Evolutionary conservation across 1,139 yeast species (phyloP), one percentile per base, ranked within the genome.

Genomic region (Zhuliangozyma parablackwelliae): DNA sequence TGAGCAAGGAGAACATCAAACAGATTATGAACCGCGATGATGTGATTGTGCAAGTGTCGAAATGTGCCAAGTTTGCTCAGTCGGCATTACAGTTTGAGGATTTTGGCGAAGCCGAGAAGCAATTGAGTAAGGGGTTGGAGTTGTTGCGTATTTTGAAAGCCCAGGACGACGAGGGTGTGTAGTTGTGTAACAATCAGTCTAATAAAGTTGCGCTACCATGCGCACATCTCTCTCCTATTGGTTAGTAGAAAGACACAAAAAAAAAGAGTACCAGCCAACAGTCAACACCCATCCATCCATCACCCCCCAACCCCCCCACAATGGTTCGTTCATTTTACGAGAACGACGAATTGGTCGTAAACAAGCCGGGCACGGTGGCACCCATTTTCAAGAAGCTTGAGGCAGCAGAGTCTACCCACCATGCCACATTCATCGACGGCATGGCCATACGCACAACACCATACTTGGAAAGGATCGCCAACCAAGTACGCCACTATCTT

Each of bases 41-140:
- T 41, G 66, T 72, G 28, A 78, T 84, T 20, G 48, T 75, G n/a
- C 66, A 72, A 46, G 85, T 89, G 1, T 97, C 90, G 54, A 88
- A 85, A 53, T 85, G 80, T 47, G 92, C 97, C 35, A 86, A 83
- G 57, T 92, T 82, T 58, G 97, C 97, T 3, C 82, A 90, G 8
- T 86, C 96, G 34, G 98, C 98, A 0, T 72, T 92, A 49, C 90
- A 89, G 56, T 92, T 89, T 57, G 97, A 92, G 46, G 98, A 92
- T 51, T 65, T 80, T 32, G 69, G 59, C 5, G 92, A 97, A 0
- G 97, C 97, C 0, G 78, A 83, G 34, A 63, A 62, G n/a, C 95
- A 92, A 58, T 67, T 92, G 30, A 61, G 65, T 29, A 56, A 67
- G 23, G 96, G 96, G 0, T 62, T 90, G 37, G 72, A 65, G 31